Percentiles rank a stretch among this genome's conserved stretches.
Conservation (phyloP, 768 basidiomycete genomes). For the Amanita subjunquillea region DNA sequence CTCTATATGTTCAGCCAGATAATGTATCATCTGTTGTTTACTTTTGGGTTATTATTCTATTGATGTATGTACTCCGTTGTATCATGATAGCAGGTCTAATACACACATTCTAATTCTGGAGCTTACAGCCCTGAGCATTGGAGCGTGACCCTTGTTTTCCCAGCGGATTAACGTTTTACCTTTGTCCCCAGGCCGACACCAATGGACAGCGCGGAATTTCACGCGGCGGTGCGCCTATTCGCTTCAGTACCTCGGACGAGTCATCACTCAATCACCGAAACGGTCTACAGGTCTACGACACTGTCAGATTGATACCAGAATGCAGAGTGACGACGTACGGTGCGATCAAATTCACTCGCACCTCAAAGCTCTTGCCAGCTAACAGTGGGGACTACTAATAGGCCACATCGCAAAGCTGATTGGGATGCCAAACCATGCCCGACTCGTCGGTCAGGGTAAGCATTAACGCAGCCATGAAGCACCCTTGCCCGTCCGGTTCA, state of each 20-base stretch:
- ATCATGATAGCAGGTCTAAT: not conserved
- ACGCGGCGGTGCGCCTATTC: constrained; percentile 18
- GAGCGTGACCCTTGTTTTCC: too few species aligned
- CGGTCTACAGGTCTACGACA: constrained; percentile 51
- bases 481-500: not conserved
- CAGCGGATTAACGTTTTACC: too few species aligned
- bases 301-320: constrained; percentile 59
- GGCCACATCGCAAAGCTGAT: constrained; percentile 75
- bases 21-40: not conserved
- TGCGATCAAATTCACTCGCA: constrained; percentile 14
- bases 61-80: not conserved
- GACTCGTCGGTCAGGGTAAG: constrained; percentile 77
- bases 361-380: not conserved
- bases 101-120: not conserved
- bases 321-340: constrained; percentile 71
- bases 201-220: constrained; percentile 27
- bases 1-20: too few species aligned
- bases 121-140: not conserved
- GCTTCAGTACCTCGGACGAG: not conserved
- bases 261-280: not conserved
- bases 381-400: constrained; percentile 14
- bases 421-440: constrained; percentile 69
- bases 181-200: not conserved
- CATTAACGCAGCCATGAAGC: not conserved
- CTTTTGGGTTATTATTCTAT: not conserved